Evolutionary conservation across 2,329 filamentous ascomycete genomes (phyloP), one percentile per base, ranked within the genome.

Genomic region (Herpotrichia juniperi): DNA sequence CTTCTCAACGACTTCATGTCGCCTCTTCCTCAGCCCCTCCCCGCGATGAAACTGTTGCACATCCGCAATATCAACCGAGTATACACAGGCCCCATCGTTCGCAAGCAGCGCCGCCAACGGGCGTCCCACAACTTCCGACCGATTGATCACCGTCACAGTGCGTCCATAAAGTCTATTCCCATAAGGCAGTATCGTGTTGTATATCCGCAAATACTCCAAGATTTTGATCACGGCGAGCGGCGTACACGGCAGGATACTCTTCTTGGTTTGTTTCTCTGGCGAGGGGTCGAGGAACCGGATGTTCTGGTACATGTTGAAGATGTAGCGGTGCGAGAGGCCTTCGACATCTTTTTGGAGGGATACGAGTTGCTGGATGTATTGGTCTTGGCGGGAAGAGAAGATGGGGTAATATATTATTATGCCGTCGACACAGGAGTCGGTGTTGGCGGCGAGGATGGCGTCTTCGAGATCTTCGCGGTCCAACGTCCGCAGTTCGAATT

Each of bases 301-400:
- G 79, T 99, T 99, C 81, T 97, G 90, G 79, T 97, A 99, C 93
- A 99, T 97, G 83, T 99, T 99, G 84, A 93, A 93, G 69, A 97
- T 89, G 78, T 97, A 93, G 71, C 87, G 88, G 76, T 97, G 93
- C 64, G 89, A 91, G 52, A 99, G 85, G 30, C 94, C 94, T 76
- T 99, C 94, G 61, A 99, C 93, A 68, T 99, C 94, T 77, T 99
- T 97, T 74, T 84, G 79, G 37, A 96, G 83, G 50, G 91, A 87
- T 50, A 97, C 92, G 2, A 96, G 91, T 78, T 97, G 93, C 78
- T 97, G 93, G 61, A 99, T 86, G 75, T 97, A 97, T 74, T 90
- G 89, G 76, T 99, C 94, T 75, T 96, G 91, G 24, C 86, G 83
- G 46, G 87, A 88, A 78, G 92, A 89, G 76, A 97, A 97, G 76